phyloP scores from a whole-genome alignment of 345 rosid genomes.

The Eucalyptus regnans region DNA sequence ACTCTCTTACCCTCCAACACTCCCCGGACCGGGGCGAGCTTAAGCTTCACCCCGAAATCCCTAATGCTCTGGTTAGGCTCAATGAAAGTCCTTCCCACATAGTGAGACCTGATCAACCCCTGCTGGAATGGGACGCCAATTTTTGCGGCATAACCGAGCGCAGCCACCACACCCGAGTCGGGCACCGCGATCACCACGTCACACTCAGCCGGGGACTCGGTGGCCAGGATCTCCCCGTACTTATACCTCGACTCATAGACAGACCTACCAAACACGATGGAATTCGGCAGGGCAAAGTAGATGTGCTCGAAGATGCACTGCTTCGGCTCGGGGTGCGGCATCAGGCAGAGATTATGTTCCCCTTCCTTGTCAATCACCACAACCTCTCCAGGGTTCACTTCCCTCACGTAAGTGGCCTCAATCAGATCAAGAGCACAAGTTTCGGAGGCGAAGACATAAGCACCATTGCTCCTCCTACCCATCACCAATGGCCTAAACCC shows the following conservation, averaged over 20 bases:
- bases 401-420: conserved; percentile 89
- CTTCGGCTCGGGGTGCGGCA: conserved; percentile 59
- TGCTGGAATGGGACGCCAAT: conserved; percentile 83
- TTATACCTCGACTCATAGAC: conserved; percentile 66
- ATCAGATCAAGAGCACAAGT: conserved; percentile 98
- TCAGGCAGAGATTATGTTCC: conserved; percentile 63
- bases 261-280: conserved; percentile 76
- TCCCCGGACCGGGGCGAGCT: conserved; percentile 76
- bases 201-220: conserved; percentile 69
- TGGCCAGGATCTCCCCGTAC: conserved; percentile 79
- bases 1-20: conserved; percentile 85
- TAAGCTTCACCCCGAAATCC: conserved; percentile 94
- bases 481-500: conserved; percentile 93
- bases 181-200: conserved; percentile 98
- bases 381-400: conserved; percentile 90
- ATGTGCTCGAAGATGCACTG: conserved; percentile 96
- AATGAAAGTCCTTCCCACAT: conserved; percentile 91
- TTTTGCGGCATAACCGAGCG: conserved; percentile 80
- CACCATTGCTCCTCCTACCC: conserved; percentile 95
- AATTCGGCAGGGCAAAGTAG: conserved; percentile 80
- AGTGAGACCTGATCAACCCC: conserved; percentile 87
- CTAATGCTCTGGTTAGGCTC: conserved; percentile 93
- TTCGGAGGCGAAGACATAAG: conserved; percentile 87
- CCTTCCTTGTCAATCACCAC: conserved; percentile 84
- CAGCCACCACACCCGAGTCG: conserved; percentile 95